A percentile compares a stretch with the other conserved stretches of the same genome.
Conservation (phyloP, 257 asterid species). For the Petunia axillaris region DNA sequence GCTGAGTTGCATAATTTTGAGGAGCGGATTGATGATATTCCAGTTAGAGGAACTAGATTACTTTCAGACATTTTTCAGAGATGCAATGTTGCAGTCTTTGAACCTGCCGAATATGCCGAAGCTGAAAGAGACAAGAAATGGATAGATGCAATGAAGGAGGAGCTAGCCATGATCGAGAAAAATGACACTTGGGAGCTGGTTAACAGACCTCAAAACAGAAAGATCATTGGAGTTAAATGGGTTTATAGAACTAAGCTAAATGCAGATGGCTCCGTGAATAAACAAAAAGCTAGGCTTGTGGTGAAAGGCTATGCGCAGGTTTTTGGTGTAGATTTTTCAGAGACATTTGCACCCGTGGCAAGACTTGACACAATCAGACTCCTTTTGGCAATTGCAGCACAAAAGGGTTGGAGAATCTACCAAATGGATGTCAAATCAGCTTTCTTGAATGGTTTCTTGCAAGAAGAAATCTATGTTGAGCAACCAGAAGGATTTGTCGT, state of each 20-base stretch:
- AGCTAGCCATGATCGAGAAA: conserved; percentile 20
- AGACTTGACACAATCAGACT: no score
- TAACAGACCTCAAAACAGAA: not conserved
- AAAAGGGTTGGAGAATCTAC: no score
- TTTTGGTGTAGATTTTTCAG: not conserved
- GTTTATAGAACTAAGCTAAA: not conserved
- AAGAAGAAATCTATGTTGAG: no score
- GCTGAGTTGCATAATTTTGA: not conserved
- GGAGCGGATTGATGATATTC: not conserved
- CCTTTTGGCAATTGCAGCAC: no score
- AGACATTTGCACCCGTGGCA: not conserved
- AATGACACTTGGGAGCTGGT: conserved; percentile 8
- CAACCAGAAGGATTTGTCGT: not conserved
- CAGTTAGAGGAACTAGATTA: not conserved
- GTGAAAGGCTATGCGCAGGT: not conserved
- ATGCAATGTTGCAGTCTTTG: not conserved
- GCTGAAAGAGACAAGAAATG: not conserved
- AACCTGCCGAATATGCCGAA: not conserved
- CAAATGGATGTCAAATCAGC: no score
- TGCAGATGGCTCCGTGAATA: not conserved
- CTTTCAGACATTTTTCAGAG: not conserved
- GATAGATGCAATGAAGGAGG: not conserved
- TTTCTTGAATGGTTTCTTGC: no score
- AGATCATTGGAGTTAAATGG: not conserved
- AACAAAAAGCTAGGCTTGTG: not conserved